phyloP scores from a whole-genome alignment of 805 yeast species.

The Zygosaccharomyces kombuchaensis region DNA sequence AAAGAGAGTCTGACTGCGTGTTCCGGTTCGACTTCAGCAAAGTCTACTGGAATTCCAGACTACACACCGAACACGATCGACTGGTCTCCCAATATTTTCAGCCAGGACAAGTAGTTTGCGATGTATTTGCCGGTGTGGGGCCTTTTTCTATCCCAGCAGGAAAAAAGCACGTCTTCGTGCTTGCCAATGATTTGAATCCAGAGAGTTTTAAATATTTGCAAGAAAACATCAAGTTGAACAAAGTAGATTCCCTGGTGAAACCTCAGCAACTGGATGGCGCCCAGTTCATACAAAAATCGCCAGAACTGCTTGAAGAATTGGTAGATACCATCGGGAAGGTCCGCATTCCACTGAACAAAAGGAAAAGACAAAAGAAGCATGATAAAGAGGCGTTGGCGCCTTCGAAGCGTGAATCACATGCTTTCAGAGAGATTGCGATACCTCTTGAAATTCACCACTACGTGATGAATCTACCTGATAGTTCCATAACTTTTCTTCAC shows the following conservation, averaged over 20 bases:
- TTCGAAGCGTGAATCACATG: slow-evolving; percentile 37
- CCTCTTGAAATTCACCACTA: slow-evolving; percentile 49
- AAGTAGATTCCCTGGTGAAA: slow-evolving; percentile 53
- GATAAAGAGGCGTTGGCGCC: slow-evolving; percentile 17
- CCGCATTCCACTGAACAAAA: slow-evolving; percentile 36
- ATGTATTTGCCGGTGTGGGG: slow-evolving; percentile 98
- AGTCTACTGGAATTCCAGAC: slow-evolving; percentile 96
- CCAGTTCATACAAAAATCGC: slow-evolving; percentile 63
- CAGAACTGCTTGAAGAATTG: slow-evolving; percentile 48
- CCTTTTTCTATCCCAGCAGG: slow-evolving; percentile 98
- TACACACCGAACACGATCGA: slow-evolving; percentile 90
- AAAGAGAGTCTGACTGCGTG: slow-evolving; percentile 78
- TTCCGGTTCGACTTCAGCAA: slow-evolving; percentile 86
- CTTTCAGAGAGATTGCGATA: slow-evolving; percentile 36
- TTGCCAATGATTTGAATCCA: slow-evolving; percentile 94
- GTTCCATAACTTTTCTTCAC: slow-evolving; percentile 78
- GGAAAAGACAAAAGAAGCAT: slow-evolving; percentile 35
- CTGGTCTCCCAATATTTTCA: slow-evolving; percentile 54
- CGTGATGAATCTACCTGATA: slow-evolving; percentile 94
- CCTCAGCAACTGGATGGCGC: slow-evolving; percentile 79
- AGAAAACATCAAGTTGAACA: slow-evolving; percentile 61
- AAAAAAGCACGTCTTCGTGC: slow-evolving; percentile 67
- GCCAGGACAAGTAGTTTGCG: slow-evolving; percentile 75
- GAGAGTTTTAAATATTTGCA: slow-evolving; percentile 68
- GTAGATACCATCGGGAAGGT: slow-evolving; percentile 36